Percentiles rank a stretch among this genome's conserved stretches.
phyloP scores from a whole-genome alignment of 1,139 yeast species.

The Candida sojae region DNA sequence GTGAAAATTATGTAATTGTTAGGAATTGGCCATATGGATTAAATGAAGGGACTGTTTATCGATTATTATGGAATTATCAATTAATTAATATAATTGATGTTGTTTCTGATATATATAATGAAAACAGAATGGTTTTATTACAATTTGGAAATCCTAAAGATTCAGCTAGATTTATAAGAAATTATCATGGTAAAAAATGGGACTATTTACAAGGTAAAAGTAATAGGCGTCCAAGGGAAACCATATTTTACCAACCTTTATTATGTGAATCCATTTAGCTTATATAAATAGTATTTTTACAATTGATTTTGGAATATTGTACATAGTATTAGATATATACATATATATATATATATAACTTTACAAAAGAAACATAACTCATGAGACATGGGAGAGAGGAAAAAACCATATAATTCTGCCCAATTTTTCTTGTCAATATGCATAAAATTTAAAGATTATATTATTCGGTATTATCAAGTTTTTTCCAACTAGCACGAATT shows the following conservation, averaged over 20 bases:
- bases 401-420: too few species aligned
- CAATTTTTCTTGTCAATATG: too few species aligned
- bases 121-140: conserved; percentile 35
- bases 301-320: not conserved
- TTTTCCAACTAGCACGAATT: conserved; percentile 73
- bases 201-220: conserved; percentile 24
- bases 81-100: conserved; percentile 26
- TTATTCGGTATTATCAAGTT: conserved; percentile 38
- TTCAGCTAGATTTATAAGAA: conserved; percentile 56
- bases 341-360: not conserved
- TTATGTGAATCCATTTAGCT: conserved; percentile 37
- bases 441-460: too few species aligned
- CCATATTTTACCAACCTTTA: conserved; percentile 38
- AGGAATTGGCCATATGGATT: conserved; percentile 44
- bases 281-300: not conserved
- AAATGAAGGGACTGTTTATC: conserved; percentile 29
- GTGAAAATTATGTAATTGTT: conserved; percentile 29
- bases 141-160: conserved; percentile 49
- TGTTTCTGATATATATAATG: conserved; percentile 28
- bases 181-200: conserved; percentile 53
- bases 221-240: conserved; percentile 11
- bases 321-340: not conserved
- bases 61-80: conserved; percentile 44
- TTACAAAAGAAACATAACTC: not conserved
- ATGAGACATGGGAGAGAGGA: too few species aligned